A percentile compares a stretch with the other conserved stretches of the same genome.
Conservation (phyloP, 2,329 filamentous ascomycete genomes). For the Penicillium frequentans region DNA sequence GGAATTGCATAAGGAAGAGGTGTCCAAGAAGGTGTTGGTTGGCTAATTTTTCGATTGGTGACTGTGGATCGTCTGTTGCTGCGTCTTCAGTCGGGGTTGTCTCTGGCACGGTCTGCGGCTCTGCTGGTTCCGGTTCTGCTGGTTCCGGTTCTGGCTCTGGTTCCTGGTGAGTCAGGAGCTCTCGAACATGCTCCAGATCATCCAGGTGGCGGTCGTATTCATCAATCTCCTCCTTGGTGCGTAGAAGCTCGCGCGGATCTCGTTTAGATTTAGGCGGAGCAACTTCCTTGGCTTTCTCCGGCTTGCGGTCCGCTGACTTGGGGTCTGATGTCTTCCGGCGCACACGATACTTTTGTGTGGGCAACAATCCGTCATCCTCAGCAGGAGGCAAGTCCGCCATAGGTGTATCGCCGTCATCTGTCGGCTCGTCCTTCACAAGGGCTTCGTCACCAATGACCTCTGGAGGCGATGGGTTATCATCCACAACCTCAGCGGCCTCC, state of each 20-base stretch:
- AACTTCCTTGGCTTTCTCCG: not conserved
- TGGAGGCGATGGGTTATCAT: slow-evolving; percentile 20
- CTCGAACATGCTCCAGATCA: slow-evolving; percentile 41
- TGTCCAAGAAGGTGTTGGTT: slow-evolving; percentile 52
- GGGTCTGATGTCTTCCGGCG: slow-evolving; percentile 32
- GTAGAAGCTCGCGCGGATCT: slow-evolving; percentile 34
- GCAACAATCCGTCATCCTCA: slow-evolving; percentile 36
- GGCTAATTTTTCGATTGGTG: slow-evolving; percentile 25
- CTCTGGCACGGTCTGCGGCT: slow-evolving; percentile 6
- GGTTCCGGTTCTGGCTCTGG: slow-evolving; percentile 14
- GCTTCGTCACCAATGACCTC: slow-evolving; percentile 21
- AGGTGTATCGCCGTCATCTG: slow-evolving; percentile 46
- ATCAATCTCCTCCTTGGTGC: slow-evolving; percentile 43
- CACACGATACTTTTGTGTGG: slow-evolving; percentile 35
- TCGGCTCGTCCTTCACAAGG: slow-evolving; percentile 55
- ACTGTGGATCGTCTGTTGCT: slow-evolving; percentile 17
- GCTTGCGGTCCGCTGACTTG: slow-evolving; percentile 13
- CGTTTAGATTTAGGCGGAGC: not conserved
- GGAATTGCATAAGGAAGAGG: slow-evolving; percentile 65
- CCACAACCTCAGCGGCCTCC: slow-evolving; percentile 31
- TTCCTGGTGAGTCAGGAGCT: slow-evolving; percentile 33
- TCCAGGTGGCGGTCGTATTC: slow-evolving; percentile 43
- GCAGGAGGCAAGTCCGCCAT: slow-evolving; percentile 36
- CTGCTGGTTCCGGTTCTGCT: slow-evolving; percentile 20
- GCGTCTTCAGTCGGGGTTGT: slow-evolving; percentile 9